Evolutionary conservation across 176 grass and related monocot species (phyloP).

Genomic region (Bromus sterilis): DNA sequence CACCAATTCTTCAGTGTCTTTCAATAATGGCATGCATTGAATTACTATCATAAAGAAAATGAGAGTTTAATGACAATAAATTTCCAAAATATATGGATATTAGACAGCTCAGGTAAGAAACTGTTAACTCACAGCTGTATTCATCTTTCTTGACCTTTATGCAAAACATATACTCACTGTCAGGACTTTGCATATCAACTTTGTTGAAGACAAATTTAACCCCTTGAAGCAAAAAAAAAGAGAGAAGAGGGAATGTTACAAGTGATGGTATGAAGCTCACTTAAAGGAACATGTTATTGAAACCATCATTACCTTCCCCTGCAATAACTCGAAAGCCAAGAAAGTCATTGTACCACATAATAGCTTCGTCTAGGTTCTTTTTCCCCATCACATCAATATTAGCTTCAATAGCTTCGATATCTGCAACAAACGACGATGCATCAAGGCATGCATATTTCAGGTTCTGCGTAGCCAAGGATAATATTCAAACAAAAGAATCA

Average conservation of each 20-base stretch:
- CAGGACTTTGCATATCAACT: constrained; percentile 46
- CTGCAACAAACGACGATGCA: constrained; percentile 29
- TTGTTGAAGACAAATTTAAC: constrained; percentile 85
- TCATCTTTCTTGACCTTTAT: constrained; percentile 54
- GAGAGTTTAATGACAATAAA: neutral
- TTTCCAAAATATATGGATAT: neutral
- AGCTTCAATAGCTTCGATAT: constrained; percentile 49
- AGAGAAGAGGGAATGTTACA: constrained; percentile 1
- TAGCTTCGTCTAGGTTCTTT: constrained; percentile 42
- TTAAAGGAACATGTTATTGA: neutral
- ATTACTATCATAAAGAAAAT: constrained; percentile 44
- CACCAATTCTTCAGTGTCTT: constrained; percentile 59
- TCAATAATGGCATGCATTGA: constrained; percentile 45
- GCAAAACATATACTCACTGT: constrained; percentile 64
- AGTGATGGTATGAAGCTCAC: neutral
- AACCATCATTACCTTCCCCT: constrained; percentile 58
- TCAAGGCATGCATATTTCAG: neutral
- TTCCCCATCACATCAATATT: constrained; percentile 19
- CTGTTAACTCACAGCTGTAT: constrained; percentile 61
- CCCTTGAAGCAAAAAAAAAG: constrained; percentile 25
- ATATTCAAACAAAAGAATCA: neutral
- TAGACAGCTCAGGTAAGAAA: neutral
- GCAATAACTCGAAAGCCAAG: constrained; percentile 68
- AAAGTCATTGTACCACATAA: constrained; percentile 70
- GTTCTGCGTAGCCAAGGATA: neutral